Evolutionary conservation across 1,139 yeast genomes (phyloP).

Genomic region (Yamadazyma conglobata): DNA sequence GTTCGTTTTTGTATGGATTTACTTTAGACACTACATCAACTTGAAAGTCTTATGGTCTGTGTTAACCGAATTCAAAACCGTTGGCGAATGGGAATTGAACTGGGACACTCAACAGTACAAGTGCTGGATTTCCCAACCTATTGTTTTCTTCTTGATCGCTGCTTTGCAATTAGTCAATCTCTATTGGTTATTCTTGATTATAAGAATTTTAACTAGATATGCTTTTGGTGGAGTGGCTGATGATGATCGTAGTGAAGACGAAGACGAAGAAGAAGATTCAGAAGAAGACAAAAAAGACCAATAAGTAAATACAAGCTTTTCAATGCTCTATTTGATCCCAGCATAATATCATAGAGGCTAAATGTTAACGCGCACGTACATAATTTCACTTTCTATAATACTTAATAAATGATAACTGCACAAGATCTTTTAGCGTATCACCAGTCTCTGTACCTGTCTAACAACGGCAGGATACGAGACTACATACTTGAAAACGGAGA

Average conservation of each 20-base stretch:
- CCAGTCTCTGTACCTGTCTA: constrained; percentile 6
- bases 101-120: constrained; percentile 95
- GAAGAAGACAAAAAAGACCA: constrained; percentile 5
- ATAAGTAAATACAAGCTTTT: no score
- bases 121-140: constrained; percentile 91
- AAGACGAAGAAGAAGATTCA: constrained; percentile 48
- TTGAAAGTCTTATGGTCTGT: constrained; percentile 82
- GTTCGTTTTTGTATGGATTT: constrained; percentile 76
- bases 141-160: constrained; percentile 71
- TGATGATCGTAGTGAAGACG: constrained; percentile 92
- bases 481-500: constrained; percentile 11
- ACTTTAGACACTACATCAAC: constrained; percentile 84
- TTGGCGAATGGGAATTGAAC: constrained; percentile 76
- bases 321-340: no score
- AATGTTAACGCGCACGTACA: no score
- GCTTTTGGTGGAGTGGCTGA: constrained; percentile 55
- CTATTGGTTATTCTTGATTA: constrained; percentile 82
- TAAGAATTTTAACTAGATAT: constrained; percentile 70
- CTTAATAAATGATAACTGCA: constrained; percentile 8
- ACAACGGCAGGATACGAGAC: constrained; percentile 7
- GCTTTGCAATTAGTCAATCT: constrained; percentile 82
- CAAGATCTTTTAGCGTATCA: constrained; percentile 15
- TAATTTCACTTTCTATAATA: no score
- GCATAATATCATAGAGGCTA: no score
- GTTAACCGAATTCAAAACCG: constrained; percentile 78